These are phyloP conservation scores for Stipa capillata DNA, from an alignment of 176 grass and related monocot genomes.

Conservation along the genomic window DNA sequence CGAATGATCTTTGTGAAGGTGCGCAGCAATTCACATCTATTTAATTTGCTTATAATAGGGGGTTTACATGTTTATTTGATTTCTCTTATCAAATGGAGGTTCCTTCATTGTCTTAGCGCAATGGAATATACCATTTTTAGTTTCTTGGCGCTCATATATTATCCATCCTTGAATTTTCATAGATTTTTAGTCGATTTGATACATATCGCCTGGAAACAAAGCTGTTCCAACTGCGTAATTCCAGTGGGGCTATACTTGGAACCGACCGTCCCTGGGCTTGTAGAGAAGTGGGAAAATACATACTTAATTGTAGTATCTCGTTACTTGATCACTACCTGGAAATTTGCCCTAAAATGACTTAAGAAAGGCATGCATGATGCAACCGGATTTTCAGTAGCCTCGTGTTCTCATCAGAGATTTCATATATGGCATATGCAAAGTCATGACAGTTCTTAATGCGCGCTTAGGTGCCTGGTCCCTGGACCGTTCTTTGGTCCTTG, in stretches of 20 bases:
- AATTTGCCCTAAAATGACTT: background rate
- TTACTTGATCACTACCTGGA: background rate
- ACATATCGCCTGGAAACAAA: background rate
- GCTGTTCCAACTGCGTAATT: background rate
- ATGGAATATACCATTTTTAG: background rate
- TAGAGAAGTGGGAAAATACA: background rate
- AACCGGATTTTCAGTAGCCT: background rate
- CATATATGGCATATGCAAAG: background rate
- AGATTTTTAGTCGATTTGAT: background rate
- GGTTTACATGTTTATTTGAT: background rate
- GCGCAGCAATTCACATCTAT: no score
- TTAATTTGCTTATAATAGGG: no score
- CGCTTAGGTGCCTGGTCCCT: background rate
- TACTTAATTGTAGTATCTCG: background rate
- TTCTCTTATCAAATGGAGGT: background rate
- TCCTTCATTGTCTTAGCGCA: background rate
- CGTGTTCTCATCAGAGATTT: background rate
- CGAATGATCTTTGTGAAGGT: no score
- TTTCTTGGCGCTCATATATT: background rate
- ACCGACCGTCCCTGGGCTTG: background rate
- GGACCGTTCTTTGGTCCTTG: conserved; percentile 19
- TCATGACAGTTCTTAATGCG: background rate
- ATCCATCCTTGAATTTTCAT: background rate
- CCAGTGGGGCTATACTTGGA: background rate
- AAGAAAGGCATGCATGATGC: background rate